Conservation (phyloP, 441 rosid genomes). For the Populus hybrid region DNA sequence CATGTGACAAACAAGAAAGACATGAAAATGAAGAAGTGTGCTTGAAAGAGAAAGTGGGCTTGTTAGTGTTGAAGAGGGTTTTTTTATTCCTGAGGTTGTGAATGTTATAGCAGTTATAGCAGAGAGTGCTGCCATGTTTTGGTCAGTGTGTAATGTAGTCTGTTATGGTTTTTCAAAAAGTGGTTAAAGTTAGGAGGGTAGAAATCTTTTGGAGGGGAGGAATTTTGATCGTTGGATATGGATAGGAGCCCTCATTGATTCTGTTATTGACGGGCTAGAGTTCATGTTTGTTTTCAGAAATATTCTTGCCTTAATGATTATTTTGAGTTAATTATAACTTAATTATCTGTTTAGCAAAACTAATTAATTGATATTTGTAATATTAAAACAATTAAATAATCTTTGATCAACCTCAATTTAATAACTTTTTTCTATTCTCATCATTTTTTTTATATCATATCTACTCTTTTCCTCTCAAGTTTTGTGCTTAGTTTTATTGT, state of each 20-base stretch:
- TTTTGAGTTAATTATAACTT: no score
- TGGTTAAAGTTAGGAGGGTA: background rate
- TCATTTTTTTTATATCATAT: no score
- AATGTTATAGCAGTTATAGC: constrained; percentile 43
- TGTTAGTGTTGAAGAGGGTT: constrained; percentile 8
- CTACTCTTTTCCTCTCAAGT: no score
- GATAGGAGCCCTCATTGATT: constrained; percentile 19
- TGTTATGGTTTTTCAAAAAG: constrained; percentile 2
- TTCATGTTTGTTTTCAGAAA: background rate
- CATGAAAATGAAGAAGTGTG: constrained; percentile 21
- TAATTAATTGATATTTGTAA: no score
- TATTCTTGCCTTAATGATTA: background rate
- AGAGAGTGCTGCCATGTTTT: constrained; percentile 39
- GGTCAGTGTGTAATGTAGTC: background rate
- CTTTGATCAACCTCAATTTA: no score
- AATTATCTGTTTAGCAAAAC: no score
- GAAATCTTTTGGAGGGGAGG: background rate
- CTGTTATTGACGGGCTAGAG: background rate
- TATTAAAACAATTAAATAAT: no score
- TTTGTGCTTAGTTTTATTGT: no score
- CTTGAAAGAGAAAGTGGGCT: constrained; percentile 5
- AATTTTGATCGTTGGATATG: constrained; percentile 28
- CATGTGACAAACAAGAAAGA: constrained; percentile 22
- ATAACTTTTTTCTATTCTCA: no score
- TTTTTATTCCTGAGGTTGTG: constrained; percentile 25